Evolutionary conservation across 1,284 basidiomycete genomes (phyloP).

Genomic region (Tilletia indica): DNA sequence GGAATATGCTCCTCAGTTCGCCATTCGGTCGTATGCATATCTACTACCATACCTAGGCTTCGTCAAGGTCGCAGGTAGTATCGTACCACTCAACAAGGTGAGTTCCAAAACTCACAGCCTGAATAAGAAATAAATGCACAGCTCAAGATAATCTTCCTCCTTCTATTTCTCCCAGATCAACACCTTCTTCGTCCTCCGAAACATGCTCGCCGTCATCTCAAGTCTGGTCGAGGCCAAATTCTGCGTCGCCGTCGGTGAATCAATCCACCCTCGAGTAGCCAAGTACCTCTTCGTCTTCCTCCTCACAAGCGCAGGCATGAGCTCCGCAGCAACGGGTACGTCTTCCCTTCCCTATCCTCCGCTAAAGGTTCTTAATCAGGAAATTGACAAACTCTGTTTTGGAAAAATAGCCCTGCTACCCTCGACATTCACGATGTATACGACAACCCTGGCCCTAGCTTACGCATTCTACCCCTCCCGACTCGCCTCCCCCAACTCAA

Average conservation of each 20-base stretch:
- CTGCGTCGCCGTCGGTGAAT: slow-evolving; percentile 76
- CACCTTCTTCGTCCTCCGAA: slow-evolving; percentile 83
- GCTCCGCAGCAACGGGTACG: slow-evolving; percentile 78
- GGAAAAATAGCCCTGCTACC: slow-evolving; percentile 60
- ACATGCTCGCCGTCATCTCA: slow-evolving; percentile 73
- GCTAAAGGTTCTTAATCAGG: too few relatives aligned
- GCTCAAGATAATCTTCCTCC: slow-evolving; percentile 5
- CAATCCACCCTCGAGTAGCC: slow-evolving; percentile 82
- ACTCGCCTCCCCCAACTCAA: slow-evolving; percentile 13
- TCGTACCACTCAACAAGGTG: slow-evolving; percentile 55
- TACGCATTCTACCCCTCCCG: slow-evolving; percentile 70
- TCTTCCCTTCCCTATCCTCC: slow-evolving; percentile 13
- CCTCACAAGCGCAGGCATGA: slow-evolving; percentile 85
- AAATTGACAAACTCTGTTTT: neutral
- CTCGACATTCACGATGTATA: slow-evolving; percentile 92
- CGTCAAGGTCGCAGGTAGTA: slow-evolving; percentile 43
- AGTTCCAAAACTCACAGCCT: slow-evolving; percentile 29
- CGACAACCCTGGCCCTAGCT: slow-evolving; percentile 76
- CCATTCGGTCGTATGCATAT: slow-evolving; percentile 92
- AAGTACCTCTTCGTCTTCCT: slow-evolving; percentile 86
- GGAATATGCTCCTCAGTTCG: slow-evolving; percentile 87
- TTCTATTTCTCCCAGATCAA: slow-evolving; percentile 63
- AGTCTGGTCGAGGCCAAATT: slow-evolving; percentile 79
- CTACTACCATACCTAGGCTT: slow-evolving; percentile 60
- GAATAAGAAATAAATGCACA: slow-evolving; percentile 52